phyloP scores from a whole-genome alignment of 495 filamentous ascomycete species.

The Sphaerosporella brunnea region DNA sequence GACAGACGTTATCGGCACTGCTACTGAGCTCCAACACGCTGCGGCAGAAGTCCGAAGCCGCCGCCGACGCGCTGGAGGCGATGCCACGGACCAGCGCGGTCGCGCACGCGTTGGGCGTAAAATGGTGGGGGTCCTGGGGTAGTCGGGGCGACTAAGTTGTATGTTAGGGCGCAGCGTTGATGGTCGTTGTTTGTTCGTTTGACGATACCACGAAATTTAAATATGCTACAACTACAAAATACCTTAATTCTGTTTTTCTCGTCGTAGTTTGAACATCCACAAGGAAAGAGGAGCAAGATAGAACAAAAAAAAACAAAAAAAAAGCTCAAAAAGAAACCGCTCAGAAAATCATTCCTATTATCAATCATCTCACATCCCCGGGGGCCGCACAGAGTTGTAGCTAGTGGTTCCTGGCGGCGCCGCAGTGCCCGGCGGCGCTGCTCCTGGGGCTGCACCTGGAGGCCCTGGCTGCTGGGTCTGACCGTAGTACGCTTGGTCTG shows the following conservation, averaged over 20 bases:
- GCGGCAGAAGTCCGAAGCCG: conserved; percentile 16
- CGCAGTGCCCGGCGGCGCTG: conserved; percentile 10
- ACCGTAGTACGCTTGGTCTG: conserved; percentile 23
- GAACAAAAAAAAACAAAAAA: neutral
- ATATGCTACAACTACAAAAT: no score
- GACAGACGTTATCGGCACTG: no score
- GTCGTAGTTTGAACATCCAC: neutral
- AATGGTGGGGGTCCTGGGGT: no score
- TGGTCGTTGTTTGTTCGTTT: neutral
- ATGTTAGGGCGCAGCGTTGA: neutral
- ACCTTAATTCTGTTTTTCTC: no score
- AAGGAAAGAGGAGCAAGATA: neutral
- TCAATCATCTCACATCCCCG: conserved; percentile 7
- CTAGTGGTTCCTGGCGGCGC: conserved; percentile 15
- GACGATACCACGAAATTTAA: neutral
- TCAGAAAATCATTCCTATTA: no score
- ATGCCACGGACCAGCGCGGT: conserved; percentile 22
- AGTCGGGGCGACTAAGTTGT: neutral
- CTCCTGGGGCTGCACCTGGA: conserved; percentile 17
- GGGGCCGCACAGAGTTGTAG: conserved; percentile 17
- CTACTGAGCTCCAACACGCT: conserved; percentile 21
- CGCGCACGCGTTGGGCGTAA: conserved; percentile 20
- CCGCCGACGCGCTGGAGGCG: conserved; percentile 12
- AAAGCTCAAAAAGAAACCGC: no score
- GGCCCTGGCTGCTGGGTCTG: conserved; percentile 17